Evolutionary conservation across 306 rosid genomes (phyloP), one percentile per base, ranked within the genome.

Genomic region (Myrica gale): DNA sequence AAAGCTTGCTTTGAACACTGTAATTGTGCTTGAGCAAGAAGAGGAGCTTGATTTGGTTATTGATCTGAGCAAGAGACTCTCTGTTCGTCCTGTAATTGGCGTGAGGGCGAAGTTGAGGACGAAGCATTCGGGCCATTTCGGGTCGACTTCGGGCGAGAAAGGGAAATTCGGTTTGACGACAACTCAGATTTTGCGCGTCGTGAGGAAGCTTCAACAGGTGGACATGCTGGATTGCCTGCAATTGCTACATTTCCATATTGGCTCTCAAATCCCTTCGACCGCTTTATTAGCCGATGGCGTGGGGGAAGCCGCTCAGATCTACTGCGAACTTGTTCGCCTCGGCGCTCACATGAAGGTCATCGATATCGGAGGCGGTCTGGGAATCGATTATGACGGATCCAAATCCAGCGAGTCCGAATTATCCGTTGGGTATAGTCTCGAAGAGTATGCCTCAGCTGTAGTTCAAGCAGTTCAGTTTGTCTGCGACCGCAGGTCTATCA

Each of bases 311-410:
- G 89, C 97, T 17, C 98, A 94, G 89, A 85, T 94, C 70, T 94
- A 88, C n/a, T 91, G 97, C 43, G 98, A 94, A 51, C 76, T 94
- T 79, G 90, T 87, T 70, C 96, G 95, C 7, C 87, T 94, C 4
- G 98, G 98, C 5, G 97, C 97, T 5, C 61, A 84, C 7, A 91
- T 94, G 98, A 79, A 77, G 39, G 91, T 94, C 17, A 68, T 94
- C 0, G 98, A 94, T 73, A 87, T 91, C 66, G 97, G 98, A 75
- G 98, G 97, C 43, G 98, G 98, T 39, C 67, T 94, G 58, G 97
- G 98, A 0, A 87, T 94, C 3, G 98, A 91, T 67, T 91, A 94
- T 7, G 96, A 91, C 10, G 98, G 98, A 58, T 89, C 96, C 9
- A 94, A 91, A 57, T 88, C 96, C 0, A 42, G 80, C 5, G 88